phyloP scores from a whole-genome alignment of 1,284 basidiomycete genomes.

The Flammula alnicola region DNA sequence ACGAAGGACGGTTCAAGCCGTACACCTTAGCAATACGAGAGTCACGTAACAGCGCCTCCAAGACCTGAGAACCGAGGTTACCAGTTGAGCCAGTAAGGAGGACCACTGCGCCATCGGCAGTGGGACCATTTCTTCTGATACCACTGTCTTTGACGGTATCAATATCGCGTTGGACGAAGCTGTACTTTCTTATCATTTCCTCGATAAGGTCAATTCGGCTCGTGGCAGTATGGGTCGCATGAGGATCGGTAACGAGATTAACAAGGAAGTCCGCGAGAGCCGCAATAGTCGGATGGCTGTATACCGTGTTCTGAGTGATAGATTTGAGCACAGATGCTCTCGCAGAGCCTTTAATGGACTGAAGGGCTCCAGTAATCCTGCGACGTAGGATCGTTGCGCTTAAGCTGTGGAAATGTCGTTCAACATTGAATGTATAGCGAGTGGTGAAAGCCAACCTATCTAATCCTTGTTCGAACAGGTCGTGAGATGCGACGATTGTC shows the following conservation, averaged over 20 bases:
- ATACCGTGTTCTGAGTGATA: constrained; percentile 35
- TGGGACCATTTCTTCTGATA: no score
- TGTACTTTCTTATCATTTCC: constrained; percentile 38
- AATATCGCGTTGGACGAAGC: constrained; percentile 14
- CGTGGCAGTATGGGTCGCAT: constrained; percentile 3
- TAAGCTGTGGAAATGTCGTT: constrained; percentile 22
- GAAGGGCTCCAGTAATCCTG: constrained; percentile 34
- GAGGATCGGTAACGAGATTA: constrained; percentile 23
- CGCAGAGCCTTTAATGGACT: constrained; percentile 13
- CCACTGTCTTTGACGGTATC: no score
- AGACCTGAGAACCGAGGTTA: constrained; percentile 35
- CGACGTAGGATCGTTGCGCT: constrained; percentile 40
- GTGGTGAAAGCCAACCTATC: constrained; percentile 35
- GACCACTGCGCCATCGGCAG: constrained; percentile 19
- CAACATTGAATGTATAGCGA: neutral
- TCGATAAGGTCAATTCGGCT: constrained; percentile 31
- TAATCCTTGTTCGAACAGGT: constrained; percentile 46
- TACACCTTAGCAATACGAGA: constrained; percentile 31
- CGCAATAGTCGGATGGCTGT: constrained; percentile 36
- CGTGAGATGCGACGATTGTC: constrained; percentile 24
- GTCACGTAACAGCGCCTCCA: constrained; percentile 30
- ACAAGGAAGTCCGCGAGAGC: constrained; percentile 31
- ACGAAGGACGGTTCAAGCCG: constrained; percentile 28
- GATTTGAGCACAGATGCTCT: constrained; percentile 12
- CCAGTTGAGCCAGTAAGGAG: constrained; percentile 43